Evolutionary conservation across 352 stramenopile genomes (phyloP).

Genomic region (Pseudoperonospora humuli): DNA sequence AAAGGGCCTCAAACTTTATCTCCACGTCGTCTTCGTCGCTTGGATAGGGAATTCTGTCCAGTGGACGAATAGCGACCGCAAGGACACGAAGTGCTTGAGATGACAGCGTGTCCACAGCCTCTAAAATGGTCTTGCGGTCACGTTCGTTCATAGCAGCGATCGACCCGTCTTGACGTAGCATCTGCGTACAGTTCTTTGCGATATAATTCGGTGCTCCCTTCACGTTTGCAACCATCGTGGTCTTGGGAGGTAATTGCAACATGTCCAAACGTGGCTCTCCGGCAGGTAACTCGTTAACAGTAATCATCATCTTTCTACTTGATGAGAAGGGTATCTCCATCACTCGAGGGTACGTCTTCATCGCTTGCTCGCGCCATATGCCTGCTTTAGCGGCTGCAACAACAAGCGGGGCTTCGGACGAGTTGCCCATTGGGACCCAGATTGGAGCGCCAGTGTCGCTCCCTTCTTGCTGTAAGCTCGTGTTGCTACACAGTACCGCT

Average conservation of each 20-base stretch:
- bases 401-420: conserved; percentile 57
- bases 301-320: conserved; percentile 91
- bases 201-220: conserved; percentile 70
- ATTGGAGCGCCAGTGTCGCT: conserved; percentile 26
- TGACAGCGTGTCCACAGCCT: conserved; percentile 47
- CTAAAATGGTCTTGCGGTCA: conserved; percentile 34
- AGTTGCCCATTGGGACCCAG: conserved; percentile 63
- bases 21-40: conserved; percentile 47
- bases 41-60: conserved; percentile 35
- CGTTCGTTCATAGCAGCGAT: conserved; percentile 28
- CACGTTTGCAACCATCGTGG: conserved; percentile 44
- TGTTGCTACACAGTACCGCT: conserved; percentile 62
- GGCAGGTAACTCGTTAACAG: conserved; percentile 40
- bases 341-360: conserved; percentile 50
- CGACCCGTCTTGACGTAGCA: conserved; percentile 37
- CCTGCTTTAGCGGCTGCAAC: conserved; percentile 56
- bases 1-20: conserved; percentile 44
- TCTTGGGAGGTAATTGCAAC: conserved; percentile 33
- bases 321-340: conserved; percentile 91
- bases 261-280: conserved; percentile 27
- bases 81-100: conserved; percentile 79
- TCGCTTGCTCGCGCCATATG: conserved; percentile 41
- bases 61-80: conserved; percentile 79
- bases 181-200: conserved; percentile 43
- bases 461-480: conserved; percentile 47